phyloP scores from a whole-genome alignment of 2,329 filamentous ascomycete genomes.

The Fusarium solani-melongenae region DNA sequence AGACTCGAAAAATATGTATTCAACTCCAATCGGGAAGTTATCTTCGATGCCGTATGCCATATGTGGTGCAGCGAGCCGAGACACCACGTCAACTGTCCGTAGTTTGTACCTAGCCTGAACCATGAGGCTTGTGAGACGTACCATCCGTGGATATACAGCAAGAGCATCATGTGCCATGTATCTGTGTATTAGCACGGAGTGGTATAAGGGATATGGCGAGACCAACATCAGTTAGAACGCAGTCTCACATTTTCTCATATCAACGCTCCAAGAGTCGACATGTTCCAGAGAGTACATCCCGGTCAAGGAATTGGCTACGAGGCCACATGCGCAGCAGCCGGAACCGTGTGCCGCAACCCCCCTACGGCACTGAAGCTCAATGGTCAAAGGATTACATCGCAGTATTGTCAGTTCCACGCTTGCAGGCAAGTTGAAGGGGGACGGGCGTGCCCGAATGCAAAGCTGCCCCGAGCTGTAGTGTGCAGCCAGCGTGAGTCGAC shows the following conservation, averaged over 20 bases:
- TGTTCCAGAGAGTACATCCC: slow-evolving; percentile 5
- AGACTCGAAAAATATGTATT: background rate
- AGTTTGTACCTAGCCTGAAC: background rate
- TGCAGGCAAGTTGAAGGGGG: slow-evolving; percentile 41
- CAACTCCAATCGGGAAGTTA: background rate
- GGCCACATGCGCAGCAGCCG: slow-evolving; percentile 35
- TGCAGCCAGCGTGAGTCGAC: slow-evolving; percentile 41
- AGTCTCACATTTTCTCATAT: background rate
- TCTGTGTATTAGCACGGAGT: background rate
- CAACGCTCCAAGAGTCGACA: background rate
- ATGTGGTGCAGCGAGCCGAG: slow-evolving; percentile 2
- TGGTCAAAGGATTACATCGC: slow-evolving; percentile 27
- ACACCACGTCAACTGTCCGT: background rate
- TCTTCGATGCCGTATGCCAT: slow-evolving; percentile 13
- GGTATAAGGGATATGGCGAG: background rate
- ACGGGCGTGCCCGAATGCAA: slow-evolving; percentile 32
- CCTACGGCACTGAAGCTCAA: slow-evolving; percentile 22
- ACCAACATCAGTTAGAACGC: too few relatives aligned
- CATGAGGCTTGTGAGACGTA: slow-evolving; percentile 20
- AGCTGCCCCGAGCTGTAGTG: slow-evolving; percentile 32
- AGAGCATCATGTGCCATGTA: slow-evolving; percentile 7
- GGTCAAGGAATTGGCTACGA: background rate
- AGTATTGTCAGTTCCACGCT: slow-evolving; percentile 41
- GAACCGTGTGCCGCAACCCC: slow-evolving; percentile 36
- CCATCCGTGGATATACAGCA: background rate